Percentiles rank a stretch among this genome's conserved stretches.
phyloP scores from a whole-genome alignment of 129 eudicot species.

The Mikania micrantha region DNA sequence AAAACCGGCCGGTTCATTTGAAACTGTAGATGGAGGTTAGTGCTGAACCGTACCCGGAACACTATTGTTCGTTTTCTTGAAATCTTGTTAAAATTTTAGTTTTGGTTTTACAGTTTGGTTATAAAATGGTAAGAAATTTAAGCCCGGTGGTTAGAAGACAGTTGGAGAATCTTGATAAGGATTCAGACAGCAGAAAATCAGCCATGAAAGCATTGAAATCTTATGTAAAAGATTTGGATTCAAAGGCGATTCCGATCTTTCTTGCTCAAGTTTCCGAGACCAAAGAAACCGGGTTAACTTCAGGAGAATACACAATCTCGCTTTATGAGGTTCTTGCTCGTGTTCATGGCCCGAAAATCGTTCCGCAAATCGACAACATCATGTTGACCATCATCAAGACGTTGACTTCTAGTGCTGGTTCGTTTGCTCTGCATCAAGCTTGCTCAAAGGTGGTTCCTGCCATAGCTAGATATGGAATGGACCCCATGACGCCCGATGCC shows the following conservation, averaged over 20 bases:
- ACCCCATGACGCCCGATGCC: conserved; percentile 69
- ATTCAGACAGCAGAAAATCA: conserved; percentile 70
- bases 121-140: conserved; percentile 62
- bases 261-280: conserved; percentile 94
- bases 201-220: conserved; percentile 92
- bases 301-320: conserved; percentile 84
- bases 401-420: conserved; percentile 61
- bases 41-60: too few relatives aligned
- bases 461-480: conserved; percentile 78
- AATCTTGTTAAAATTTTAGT: neutral
- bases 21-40: too few relatives aligned
- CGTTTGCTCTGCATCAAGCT: conserved; percentile 94
- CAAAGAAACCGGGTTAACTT: conserved; percentile 59
- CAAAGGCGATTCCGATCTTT: conserved; percentile 80
- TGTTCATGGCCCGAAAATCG: conserved; percentile 82
- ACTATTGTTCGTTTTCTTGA: neutral
- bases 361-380: conserved; percentile 74
- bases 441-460: conserved; percentile 96
- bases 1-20: too few relatives aligned
- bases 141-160: conserved; percentile 68
- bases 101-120: conserved; percentile 10
- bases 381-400: conserved; percentile 72
- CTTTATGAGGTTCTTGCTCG: conserved; percentile 90
- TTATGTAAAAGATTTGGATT: conserved; percentile 77
- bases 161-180: conserved; percentile 88